Evolutionary conservation across 169 alveolate genomes (phyloP), one percentile per base, ranked within the genome.

Genomic region (Cryptosporidium viatorum): DNA sequence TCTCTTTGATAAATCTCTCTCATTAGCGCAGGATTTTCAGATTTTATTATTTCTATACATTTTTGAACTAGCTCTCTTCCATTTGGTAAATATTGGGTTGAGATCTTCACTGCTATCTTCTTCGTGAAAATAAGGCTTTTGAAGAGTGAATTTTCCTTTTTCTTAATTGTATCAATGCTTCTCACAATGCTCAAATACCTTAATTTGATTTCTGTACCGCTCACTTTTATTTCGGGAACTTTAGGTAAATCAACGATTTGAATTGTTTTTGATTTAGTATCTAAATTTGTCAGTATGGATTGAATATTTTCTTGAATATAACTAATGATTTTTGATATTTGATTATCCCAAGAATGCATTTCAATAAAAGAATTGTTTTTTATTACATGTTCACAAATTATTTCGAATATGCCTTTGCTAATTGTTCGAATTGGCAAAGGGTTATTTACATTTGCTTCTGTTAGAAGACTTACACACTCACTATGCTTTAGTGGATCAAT

Each of bases 1-100:
- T 35, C 73, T 52, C 70, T 45, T 41, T 80, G 89, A 62, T 80
- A 80, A 10, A 9, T 21, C 39, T 80, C 89, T 37, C 89, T 59
- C 73, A 80, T 62, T 67, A 80, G 51, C 9, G 75, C 89, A n/a
- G 89, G 89, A 26, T 80, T 80, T 1, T 26, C 31, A 9, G 29
- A 29, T 7, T 58, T 80, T 59, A 80, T 62, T 35, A 80, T 80
- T 62, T 59, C 68, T 35, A 80, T 80, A 33, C 89, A 80, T n/a
- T 39, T 59, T 9, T 43, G 31, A 12, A 80, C 75, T 48, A 65
- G n/a, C 14, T 80, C 74, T 0, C 41, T 67, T 10, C 89, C 75
- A 51, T 80, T 80, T 21, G 75, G 74, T 18, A 41, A 12, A 37
- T 62, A 80, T 80, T 41, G 69, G 35, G 89, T 62, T 8, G 89